A percentile compares a stretch with the other conserved stretches of the same genome.
Evolutionary conservation across 176 grass and related monocot genomes (phyloP).

Genomic region (Rhynchospora pubera): DNA sequence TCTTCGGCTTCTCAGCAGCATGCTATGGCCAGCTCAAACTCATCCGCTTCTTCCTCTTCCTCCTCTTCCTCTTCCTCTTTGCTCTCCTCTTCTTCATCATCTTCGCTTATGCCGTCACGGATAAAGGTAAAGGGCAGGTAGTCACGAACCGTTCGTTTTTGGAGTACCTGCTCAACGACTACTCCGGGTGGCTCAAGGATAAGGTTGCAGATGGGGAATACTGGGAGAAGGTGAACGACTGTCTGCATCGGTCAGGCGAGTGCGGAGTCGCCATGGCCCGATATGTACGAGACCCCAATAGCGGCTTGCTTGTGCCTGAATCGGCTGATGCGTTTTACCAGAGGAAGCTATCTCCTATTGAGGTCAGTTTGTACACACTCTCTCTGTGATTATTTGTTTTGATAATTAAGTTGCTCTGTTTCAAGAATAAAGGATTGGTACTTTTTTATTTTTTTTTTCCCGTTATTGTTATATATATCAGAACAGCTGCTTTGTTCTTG

Average conservation of each 20-base stretch:
- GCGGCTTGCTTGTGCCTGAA: constrained; percentile 28
- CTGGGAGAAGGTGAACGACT: constrained; percentile 22
- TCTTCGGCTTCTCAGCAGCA: constrained; percentile 24
- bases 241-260: not conserved
- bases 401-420: not conserved
- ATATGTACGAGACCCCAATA: constrained; percentile 23
- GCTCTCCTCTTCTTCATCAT: constrained; percentile 30
- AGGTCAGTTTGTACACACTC: constrained; percentile 7
- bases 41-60: constrained; percentile 29
- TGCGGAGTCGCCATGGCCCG: constrained; percentile 18
- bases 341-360: constrained; percentile 19
- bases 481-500: not conserved
- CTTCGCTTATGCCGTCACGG: constrained; percentile 30
- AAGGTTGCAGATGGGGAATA: constrained; percentile 10
- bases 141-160: not conserved
- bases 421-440: not conserved
- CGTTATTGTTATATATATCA: not conserved
- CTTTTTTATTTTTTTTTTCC: not conserved
- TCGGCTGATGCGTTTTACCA: constrained; percentile 13
- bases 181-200: constrained; percentile 29
- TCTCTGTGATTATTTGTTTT: not conserved
- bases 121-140: constrained; percentile 12
- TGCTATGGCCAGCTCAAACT: constrained; percentile 29
- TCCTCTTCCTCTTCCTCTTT: constrained; percentile 20
- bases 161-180: constrained; percentile 33